Evolutionary conservation across 2,329 filamentous ascomycete genomes (phyloP).

Genomic region (Penicillium occitanis): DNA sequence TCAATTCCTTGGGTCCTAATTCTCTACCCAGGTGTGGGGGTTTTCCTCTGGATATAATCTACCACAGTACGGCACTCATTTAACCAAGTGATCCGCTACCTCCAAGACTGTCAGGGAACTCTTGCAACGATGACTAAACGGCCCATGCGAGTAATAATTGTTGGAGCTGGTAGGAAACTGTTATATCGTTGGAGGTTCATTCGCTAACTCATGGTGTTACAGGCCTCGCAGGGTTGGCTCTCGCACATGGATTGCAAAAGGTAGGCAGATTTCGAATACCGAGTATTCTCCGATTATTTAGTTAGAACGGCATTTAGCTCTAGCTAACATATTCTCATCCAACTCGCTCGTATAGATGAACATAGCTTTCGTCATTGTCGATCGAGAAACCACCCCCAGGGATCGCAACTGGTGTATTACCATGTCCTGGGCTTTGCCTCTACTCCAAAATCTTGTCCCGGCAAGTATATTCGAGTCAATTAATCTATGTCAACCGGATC

Average conservation of each 20-base stretch:
- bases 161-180: constrained; percentile 10
- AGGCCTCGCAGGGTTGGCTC: constrained; percentile 12
- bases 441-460: constrained; percentile 18
- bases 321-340: not conserved
- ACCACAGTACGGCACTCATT: no score
- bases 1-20: not conserved
- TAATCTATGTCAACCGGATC: constrained; percentile 13
- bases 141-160: constrained; percentile 17
- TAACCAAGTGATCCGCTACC: no score
- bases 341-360: not conserved
- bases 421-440: constrained; percentile 9
- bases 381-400: constrained; percentile 14
- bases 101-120: not conserved
- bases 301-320: not conserved
- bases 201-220: not conserved
- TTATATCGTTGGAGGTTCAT: not conserved
- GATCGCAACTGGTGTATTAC: constrained; percentile 19
- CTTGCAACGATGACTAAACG: not conserved
- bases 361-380: constrained; percentile 16
- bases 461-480: constrained; percentile 7
- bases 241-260: constrained; percentile 18
- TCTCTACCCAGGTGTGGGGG: not conserved
- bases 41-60: not conserved
- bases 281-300: not conserved
- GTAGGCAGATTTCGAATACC: not conserved